These are phyloP conservation scores for Tuber indicum DNA, from an alignment of 495 filamentous ascomycete genomes.

Conservation along the genomic window DNA sequence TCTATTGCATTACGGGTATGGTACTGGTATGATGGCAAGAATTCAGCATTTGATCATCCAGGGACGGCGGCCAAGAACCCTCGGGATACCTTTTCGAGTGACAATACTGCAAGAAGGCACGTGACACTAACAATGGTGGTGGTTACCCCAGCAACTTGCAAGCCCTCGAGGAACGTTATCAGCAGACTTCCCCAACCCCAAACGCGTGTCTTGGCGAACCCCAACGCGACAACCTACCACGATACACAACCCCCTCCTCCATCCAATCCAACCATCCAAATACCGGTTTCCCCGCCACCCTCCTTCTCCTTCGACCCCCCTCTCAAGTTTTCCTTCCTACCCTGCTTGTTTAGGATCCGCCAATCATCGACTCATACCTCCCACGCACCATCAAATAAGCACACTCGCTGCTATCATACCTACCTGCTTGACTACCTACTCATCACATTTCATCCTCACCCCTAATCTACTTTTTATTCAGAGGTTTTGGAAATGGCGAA, in stretches of 20 bases:
- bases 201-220: not conserved
- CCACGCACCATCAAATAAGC: not conserved
- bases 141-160: constrained; percentile 4
- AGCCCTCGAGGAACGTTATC: not conserved
- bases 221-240: not conserved
- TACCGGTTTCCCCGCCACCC: constrained; percentile 7
- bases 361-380: constrained; percentile 13
- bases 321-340: not conserved
- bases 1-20: not conserved
- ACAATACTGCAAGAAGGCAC: not conserved
- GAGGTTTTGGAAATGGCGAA: not conserved
- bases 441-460: not conserved
- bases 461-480: not conserved
- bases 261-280: constrained; percentile 9
- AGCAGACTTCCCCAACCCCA: not conserved
- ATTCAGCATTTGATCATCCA: not conserved
- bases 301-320: constrained; percentile 3
- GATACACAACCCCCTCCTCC: constrained; percentile 4
- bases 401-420: not conserved
- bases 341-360: not conserved
- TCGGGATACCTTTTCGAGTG: not conserved
- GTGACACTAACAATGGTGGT: not conserved
- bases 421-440: not conserved
- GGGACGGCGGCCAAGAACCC: not conserved
- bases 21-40: not conserved